These are phyloP conservation scores for Chalaropsis thielavioides DNA, from an alignment of 2,329 filamentous ascomycete genomes.

Conservation along the genomic window DNA sequence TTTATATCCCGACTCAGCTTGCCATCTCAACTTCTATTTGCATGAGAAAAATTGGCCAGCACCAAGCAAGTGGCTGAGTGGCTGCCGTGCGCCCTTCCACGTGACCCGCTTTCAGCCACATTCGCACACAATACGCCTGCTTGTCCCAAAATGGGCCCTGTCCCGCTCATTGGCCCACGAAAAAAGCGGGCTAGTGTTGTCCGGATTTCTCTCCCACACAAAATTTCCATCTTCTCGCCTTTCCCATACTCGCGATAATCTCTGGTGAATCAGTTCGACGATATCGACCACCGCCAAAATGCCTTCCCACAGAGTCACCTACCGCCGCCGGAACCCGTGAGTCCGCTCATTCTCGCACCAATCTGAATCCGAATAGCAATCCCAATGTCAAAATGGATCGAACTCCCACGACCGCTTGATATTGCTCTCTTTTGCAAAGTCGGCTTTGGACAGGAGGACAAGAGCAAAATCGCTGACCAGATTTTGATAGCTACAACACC, in stretches of 20 bases:
- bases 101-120: conserved; percentile 12
- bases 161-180: conserved; percentile 18
- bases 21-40: too few species aligned
- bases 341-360: conserved; percentile 26
- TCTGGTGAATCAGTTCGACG: conserved; percentile 23
- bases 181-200: conserved; percentile 18
- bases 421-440: background rate
- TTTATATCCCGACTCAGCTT: background rate
- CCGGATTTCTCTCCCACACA: conserved; percentile 27
- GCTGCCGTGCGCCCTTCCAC: conserved; percentile 15
- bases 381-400: background rate
- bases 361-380: background rate
- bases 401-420: conserved; percentile 18
- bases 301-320: conserved; percentile 45
- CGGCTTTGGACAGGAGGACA: background rate
- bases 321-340: conserved; percentile 70
- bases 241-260: conserved; percentile 16
- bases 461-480: conserved; percentile 9
- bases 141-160: conserved; percentile 16
- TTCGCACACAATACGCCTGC: conserved; percentile 16
- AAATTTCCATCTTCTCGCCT: conserved; percentile 27
- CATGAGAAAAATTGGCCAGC: background rate
- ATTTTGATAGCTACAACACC: conserved; percentile 74
- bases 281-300: conserved; percentile 37
- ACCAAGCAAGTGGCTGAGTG: conserved; percentile 14